Evolutionary conservation across 768 basidiomycete species (phyloP).

Genomic region (Suillus placidus): DNA sequence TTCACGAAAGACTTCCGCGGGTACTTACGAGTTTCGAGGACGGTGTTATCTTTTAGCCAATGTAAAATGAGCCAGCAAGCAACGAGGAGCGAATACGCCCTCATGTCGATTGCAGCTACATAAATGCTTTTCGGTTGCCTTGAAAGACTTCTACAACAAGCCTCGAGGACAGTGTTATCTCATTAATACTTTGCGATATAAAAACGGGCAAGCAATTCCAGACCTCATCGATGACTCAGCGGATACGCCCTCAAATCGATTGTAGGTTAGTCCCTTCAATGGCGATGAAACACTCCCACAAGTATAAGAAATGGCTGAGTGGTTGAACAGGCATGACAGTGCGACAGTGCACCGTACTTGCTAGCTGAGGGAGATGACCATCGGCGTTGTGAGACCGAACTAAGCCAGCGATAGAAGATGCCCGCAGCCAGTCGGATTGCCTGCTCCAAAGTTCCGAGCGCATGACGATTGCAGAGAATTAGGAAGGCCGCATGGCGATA

Average conservation of each 20-base stretch:
- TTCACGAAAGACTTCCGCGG: not conserved
- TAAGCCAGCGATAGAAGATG: not conserved
- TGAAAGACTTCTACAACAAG: not conserved
- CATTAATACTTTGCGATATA: not conserved
- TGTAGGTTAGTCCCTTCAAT: not conserved
- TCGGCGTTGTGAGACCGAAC: not conserved
- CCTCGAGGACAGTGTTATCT: conserved; percentile 1
- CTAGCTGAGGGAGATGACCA: not conserved
- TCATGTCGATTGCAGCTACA: not conserved
- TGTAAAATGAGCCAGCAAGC: not conserved
- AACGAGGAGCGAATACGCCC: not conserved
- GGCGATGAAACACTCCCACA: too few relatives aligned
- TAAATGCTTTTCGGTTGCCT: not conserved
- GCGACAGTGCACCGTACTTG: not conserved
- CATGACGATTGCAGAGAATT: not conserved
- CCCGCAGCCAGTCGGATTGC: not conserved
- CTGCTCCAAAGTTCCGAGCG: not conserved
- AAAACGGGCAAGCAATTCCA: not conserved
- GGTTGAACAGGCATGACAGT: not conserved
- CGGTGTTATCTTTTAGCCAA: not conserved
- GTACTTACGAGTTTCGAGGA: not conserved
- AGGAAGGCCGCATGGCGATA: not conserved
- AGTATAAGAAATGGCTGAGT: not conserved
- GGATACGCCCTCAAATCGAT: too few relatives aligned
- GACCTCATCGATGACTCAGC: not conserved